A percentile compares a stretch with the other conserved stretches of the same genome.
Conservation (phyloP, 192 early-diverging fungal genomes). For the Coemansia sp. region DNA sequence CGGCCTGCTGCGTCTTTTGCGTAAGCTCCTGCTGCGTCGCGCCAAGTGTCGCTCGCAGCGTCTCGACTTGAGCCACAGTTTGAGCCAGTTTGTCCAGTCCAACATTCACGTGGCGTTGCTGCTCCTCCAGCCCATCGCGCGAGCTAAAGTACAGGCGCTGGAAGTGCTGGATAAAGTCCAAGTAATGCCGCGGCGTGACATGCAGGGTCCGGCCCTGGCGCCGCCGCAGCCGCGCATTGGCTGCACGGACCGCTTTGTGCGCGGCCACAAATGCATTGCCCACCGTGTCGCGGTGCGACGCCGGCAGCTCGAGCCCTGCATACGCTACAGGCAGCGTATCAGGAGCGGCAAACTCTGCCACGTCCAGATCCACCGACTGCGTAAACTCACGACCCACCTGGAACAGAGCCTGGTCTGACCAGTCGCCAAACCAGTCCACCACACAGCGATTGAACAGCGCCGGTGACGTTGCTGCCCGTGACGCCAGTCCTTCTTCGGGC, state of each 20-base stretch:
- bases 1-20: constrained; percentile 83
- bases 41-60: constrained; percentile 82
- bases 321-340: constrained; percentile 74
- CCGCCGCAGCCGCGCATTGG: constrained; percentile 81
- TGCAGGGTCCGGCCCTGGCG: constrained; percentile 80
- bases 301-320: constrained; percentile 66
- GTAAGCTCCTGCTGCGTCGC: constrained; percentile 84
- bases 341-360: constrained; percentile 66
- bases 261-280: constrained; percentile 91
- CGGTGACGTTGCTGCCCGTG: constrained; percentile 94
- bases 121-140: constrained; percentile 93
- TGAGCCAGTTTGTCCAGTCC: constrained; percentile 94
- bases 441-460: constrained; percentile 99
- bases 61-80: constrained; percentile 94
- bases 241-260: constrained; percentile 84
- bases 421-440: constrained; percentile 99
- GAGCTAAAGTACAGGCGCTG: constrained; percentile 87
- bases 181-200: constrained; percentile 96
- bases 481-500: constrained; percentile 79
- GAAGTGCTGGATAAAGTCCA: constrained; percentile 97
- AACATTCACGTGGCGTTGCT: constrained; percentile 96
- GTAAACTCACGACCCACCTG: constrained; percentile 99
- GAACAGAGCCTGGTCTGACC: constrained; percentile 96
- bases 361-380: constrained; percentile 81
- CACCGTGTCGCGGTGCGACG: constrained; percentile 79